phyloP scores from a whole-genome alignment of 148 eudicot genomes.

The Heliosperma pusillum region DNA sequence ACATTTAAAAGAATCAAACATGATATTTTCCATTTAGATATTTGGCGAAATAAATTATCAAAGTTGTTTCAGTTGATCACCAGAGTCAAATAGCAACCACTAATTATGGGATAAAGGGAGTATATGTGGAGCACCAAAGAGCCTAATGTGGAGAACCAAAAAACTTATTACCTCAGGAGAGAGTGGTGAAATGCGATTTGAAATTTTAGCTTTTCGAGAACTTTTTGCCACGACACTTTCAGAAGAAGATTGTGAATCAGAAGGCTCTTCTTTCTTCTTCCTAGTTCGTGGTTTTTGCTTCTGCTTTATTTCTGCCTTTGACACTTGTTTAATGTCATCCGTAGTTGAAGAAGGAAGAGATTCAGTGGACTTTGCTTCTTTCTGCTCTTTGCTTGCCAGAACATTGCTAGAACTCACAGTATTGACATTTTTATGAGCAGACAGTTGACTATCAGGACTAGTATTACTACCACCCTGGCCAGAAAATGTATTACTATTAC shows the following conservation, averaged over 20 bases:
- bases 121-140: background rate
- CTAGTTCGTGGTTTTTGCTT: conserved; percentile 48
- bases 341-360: conserved; percentile 26
- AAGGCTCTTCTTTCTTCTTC: conserved; percentile 41
- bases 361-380: conserved; percentile 22
- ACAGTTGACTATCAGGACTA: conserved; percentile 18
- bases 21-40: background rate
- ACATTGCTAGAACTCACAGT: conserved; percentile 29
- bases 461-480: conserved; percentile 3
- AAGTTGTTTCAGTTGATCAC: background rate
- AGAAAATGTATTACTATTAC: conserved; percentile 23
- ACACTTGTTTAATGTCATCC: conserved; percentile 24
- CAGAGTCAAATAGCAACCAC: background rate
- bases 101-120: background rate
- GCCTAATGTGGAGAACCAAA: background rate
- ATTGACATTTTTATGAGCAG: conserved; percentile 31
- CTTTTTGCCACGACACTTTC: conserved; percentile 28
- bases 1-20: background rate
- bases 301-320: conserved; percentile 37
- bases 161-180: conserved; percentile 46
- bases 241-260: conserved; percentile 34
- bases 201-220: conserved; percentile 21
- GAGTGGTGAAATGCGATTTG: conserved; percentile 25
- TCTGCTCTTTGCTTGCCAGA: conserved; percentile 29
- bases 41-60: background rate